phyloP scores from a whole-genome alignment of 148 eudicot species.

The Agrostemma githago region DNA sequence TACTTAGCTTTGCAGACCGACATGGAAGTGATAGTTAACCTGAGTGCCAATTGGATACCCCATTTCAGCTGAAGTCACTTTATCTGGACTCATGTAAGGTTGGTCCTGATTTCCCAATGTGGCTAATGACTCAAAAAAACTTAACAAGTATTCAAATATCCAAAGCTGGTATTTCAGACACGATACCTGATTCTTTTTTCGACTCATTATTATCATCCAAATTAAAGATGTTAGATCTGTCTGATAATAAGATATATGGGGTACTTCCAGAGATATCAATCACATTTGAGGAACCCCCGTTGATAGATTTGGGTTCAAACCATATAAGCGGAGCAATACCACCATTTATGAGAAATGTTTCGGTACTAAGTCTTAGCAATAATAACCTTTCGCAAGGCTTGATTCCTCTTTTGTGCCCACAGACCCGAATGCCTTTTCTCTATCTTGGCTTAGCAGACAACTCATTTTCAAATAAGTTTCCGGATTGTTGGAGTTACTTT shows the following conservation, averaged over 20 bases:
- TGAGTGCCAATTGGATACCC: slow-evolving; percentile 21
- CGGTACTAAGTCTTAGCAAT: background rate
- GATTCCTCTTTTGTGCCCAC: slow-evolving; percentile 2
- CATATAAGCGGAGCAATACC: too few relatives aligned
- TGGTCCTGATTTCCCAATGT: slow-evolving; percentile 23
- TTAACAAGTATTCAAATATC: background rate
- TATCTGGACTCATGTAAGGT: slow-evolving; percentile 12
- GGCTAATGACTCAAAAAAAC: slow-evolving; percentile 14
- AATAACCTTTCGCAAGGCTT: slow-evolving; percentile 16
- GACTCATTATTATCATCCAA: background rate
- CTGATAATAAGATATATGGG: slow-evolving; percentile 19
- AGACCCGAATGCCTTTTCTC: background rate
- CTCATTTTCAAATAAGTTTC: slow-evolving; percentile 11
- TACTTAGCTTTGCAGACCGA: slow-evolving; percentile 22
- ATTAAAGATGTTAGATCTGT: background rate
- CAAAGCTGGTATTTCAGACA: slow-evolving; percentile 1
- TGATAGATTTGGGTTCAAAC: slow-evolving; percentile 11
- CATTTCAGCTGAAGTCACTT: slow-evolving; percentile 3
- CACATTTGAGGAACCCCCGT: background rate
- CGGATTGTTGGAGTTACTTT: slow-evolving; percentile 14
- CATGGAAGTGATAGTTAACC: slow-evolving; percentile 13
- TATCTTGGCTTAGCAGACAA: slow-evolving; percentile 17
- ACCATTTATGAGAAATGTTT: background rate
- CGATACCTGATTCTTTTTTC: slow-evolving; percentile 10
- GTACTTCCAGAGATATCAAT: slow-evolving; percentile 11